Percentiles rank a stretch among this genome's conserved stretches.
These are phyloP conservation scores for Dryas drummondii DNA, from an alignment of 306 rosid species.

Conservation along the genomic window DNA sequence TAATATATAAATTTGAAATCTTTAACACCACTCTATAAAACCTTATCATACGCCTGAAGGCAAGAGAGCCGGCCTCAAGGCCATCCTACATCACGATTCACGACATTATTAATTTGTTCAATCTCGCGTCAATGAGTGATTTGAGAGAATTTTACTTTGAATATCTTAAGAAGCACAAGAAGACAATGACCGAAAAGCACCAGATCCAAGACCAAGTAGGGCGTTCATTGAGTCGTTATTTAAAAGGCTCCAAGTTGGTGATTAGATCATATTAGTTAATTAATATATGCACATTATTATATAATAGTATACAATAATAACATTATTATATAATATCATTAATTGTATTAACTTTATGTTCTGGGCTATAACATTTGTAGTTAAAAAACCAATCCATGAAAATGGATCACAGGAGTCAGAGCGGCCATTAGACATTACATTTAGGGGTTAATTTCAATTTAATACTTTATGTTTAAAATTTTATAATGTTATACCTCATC, in stretches of 20 bases:
- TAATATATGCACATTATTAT: background rate
- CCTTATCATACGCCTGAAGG: constrained; percentile 9
- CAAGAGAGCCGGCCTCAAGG: constrained; percentile 10
- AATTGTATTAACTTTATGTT: background rate
- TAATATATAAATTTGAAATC: too few species aligned
- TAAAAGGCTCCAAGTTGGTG: background rate
- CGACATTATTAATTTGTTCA: background rate
- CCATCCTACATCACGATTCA: background rate
- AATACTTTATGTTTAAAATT: too few species aligned
- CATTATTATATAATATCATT: background rate
- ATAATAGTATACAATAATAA: background rate
- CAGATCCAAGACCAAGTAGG: constrained; percentile 17
- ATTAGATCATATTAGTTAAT: background rate
- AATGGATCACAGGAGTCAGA: constrained; percentile 11
- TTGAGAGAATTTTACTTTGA: background rate
- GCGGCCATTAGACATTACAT: background rate
- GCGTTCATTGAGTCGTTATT: background rate
- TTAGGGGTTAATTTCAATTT: too few species aligned
- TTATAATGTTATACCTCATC: too few species aligned
- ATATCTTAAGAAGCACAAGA: background rate
- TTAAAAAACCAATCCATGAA: background rate
- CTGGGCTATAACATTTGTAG: background rate
- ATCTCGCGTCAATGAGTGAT: background rate
- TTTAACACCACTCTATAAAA: background rate
- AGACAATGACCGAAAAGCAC: constrained; percentile 8